Percentiles rank a stretch among this genome's conserved stretches.
These are phyloP conservation scores for Pseudodiploospora longispora DNA, from an alignment of 2,329 filamentous ascomycete species.

Conservation along the genomic window DNA sequence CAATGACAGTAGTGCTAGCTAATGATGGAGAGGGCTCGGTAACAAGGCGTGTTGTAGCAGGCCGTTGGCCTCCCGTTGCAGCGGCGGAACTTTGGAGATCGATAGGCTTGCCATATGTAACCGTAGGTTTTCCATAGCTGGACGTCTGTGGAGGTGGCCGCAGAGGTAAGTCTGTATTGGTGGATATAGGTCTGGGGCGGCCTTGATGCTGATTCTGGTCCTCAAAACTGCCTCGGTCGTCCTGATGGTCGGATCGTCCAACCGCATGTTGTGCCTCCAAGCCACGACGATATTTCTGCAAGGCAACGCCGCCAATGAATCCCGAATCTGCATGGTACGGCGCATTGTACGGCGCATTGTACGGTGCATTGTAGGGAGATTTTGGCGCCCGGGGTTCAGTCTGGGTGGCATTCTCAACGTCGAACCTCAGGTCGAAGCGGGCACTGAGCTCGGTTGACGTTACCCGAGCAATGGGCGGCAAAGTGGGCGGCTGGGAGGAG, in stretches of 20 bases:
- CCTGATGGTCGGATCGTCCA: conserved; percentile 9
- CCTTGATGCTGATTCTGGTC: conserved; percentile 3
- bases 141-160: conserved; percentile 20
- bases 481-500: conserved; percentile 34
- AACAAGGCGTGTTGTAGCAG: conserved; percentile 30
- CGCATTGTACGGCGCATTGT: neutral
- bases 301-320: conserved; percentile 48
- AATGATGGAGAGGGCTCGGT: conserved; percentile 28
- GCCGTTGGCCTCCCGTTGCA: conserved; percentile 31
- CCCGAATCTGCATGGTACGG: conserved; percentile 25
- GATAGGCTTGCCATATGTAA: conserved; percentile 42
- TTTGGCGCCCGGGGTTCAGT: conserved; percentile 21
- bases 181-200: conserved; percentile 10
- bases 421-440: conserved; percentile 15
- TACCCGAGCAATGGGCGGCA: conserved; percentile 44
- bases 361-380: conserved; percentile 21
- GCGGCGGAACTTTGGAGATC: conserved; percentile 33
- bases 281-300: conserved; percentile 42
- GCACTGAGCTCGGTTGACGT: conserved; percentile 28
- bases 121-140: conserved; percentile 21
- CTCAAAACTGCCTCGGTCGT: conserved; percentile 7
- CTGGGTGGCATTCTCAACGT: conserved; percentile 16
- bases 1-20: conserved; percentile 12
- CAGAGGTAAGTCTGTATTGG: conserved; percentile 25
- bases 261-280: conserved; percentile 16